These are phyloP conservation scores for Prunus campanulata DNA, from an alignment of 306 rosid species.

Conservation along the genomic window DNA sequence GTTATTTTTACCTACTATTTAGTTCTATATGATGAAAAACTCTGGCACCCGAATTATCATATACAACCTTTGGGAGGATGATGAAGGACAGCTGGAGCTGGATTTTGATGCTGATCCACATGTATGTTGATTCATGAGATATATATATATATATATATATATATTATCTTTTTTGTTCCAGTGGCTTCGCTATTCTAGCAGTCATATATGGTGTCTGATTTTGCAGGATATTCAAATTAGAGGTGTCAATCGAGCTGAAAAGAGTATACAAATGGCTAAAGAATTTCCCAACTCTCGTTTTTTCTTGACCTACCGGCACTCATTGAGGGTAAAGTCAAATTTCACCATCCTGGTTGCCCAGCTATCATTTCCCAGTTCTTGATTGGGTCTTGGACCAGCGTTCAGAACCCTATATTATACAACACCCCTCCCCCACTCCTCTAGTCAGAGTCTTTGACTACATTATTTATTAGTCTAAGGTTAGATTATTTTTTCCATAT, in stretches of 20 bases:
- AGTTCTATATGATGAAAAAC: conserved; percentile 67
- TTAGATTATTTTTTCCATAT: no score
- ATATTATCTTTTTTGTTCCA: not conserved
- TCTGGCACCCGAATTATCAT: conserved; percentile 86
- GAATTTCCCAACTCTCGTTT: conserved; percentile 84
- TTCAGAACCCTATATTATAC: not conserved
- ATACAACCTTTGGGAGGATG: conserved; percentile 99
- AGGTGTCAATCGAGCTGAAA: conserved; percentile 97
- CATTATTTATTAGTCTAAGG: no score
- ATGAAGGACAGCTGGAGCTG: conserved; percentile 88
- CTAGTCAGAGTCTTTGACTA: not conserved
- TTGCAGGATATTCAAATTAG: conserved; percentile 89
- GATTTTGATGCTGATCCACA: conserved; percentile 81
- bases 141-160: not conserved
- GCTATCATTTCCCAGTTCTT: not conserved
- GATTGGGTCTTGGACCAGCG: not conserved
- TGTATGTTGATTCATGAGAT: conserved; percentile 42
- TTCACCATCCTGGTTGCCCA: not conserved
- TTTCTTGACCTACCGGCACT: conserved; percentile 89
- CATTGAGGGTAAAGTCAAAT: conserved; percentile 61
- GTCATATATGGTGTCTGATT: conserved; percentile 6
- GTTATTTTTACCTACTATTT: conserved; percentile 22
- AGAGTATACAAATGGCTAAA: conserved; percentile 79
- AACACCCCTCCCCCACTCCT: not conserved
- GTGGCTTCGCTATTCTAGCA: not conserved